phyloP scores from a whole-genome alignment of 805 yeast genomes.

The Barnettozyma vustinii region DNA sequence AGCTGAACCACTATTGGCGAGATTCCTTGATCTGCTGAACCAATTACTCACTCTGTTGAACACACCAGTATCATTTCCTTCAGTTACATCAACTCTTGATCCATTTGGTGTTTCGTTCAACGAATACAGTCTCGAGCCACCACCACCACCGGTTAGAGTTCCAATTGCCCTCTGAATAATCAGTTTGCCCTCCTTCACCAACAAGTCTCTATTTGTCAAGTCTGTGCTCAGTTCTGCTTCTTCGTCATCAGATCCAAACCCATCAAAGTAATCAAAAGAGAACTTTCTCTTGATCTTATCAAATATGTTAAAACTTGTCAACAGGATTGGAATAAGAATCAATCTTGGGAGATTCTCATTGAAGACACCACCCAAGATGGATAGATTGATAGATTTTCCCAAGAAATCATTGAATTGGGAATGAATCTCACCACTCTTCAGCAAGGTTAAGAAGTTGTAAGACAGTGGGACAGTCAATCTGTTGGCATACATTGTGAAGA shows the following conservation, averaged over 20 bases:
- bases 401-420: slow-evolving; percentile 65
- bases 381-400: slow-evolving; percentile 69
- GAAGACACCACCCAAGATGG: slow-evolving; percentile 66
- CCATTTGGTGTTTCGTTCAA: neutral
- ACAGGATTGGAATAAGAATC: slow-evolving; percentile 59
- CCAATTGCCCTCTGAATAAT: slow-evolving; percentile 23
- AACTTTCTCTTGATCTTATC: slow-evolving; percentile 44
- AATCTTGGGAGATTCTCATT: slow-evolving; percentile 75
- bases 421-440: slow-evolving; percentile 38
- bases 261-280: slow-evolving; percentile 26
- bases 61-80: neutral
- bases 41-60: neutral
- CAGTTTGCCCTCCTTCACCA: slow-evolving; percentile 22
- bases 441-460: slow-evolving; percentile 69
- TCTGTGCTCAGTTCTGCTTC: slow-evolving; percentile 18
- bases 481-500: slow-evolving; percentile 75
- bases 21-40: neutral
- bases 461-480: slow-evolving; percentile 78
- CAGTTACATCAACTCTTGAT: neutral
- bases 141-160: neutral
- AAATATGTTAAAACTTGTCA: slow-evolving; percentile 63
- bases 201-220: slow-evolving; percentile 10
- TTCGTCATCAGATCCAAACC: slow-evolving; percentile 35
- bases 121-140: neutral
- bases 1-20: neutral